Evolutionary conservation across 192 early-diverging fungal species (phyloP), one percentile per base, ranked within the genome.

Genomic region (Backusella morwellensis): DNA sequence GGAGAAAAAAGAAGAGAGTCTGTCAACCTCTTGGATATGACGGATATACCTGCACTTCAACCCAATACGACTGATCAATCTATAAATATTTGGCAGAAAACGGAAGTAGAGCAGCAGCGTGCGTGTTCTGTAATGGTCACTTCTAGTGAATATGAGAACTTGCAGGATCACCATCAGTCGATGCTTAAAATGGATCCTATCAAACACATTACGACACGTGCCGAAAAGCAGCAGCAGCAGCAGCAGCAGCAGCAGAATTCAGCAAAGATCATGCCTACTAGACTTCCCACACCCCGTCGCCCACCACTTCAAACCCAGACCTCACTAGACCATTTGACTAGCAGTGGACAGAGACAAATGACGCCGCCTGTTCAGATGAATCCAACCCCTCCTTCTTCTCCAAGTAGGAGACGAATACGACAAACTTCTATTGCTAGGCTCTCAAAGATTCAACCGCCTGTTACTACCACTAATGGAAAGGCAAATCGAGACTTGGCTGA

Each of bases 401-500:
- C 70, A 12, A 32, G 70, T 21, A 63, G 23, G 23, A 42, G 70
- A 72, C 21, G 42, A 50, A 47, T 72, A 32, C 19, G 70, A 47
- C 70, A 72, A 19, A 50, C 70, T 5, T 72, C 70, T 32, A 72
- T 72, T 32, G 70, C 70, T 17, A 26, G 70, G 17, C 29, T 72
- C 9, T 36, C 70, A 17, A 44, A 72, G n/a, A 26, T 29, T 1
- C 40, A 36, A 19, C 56, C 56, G 56, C 35, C 29, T 26, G 32
- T 12, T 32, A 34, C 21, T 23, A 42, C 35, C 11, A 63, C 35
- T 7, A 35, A 15, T 29, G 74, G 74, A 29, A 75, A 68, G 32
- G 66, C 74, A 19, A 75, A 68, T 66, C 59, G 41, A 68, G 74
- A 75, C 14, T 29, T 75, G 42, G 74, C 63, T 21, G 74, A 75